Conservation (phyloP, 306 rosid species). For the Cicer pinnatifidum region DNA sequence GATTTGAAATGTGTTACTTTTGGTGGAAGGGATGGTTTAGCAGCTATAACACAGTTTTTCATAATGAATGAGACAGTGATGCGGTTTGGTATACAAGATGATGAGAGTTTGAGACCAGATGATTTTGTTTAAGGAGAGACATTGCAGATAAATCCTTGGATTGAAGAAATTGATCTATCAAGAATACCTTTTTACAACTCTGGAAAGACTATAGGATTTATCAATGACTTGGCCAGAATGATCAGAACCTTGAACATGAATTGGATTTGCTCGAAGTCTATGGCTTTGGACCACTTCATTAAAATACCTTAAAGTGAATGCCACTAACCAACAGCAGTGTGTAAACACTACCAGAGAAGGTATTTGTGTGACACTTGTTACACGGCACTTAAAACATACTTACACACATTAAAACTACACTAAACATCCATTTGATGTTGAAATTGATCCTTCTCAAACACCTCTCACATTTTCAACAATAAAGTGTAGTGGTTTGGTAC, state of each 20-base stretch:
- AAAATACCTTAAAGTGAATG: too few species aligned
- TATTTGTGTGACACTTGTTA: too few species aligned
- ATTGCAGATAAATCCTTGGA: constrained; percentile 88
- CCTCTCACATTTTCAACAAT: too few species aligned
- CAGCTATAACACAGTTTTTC: constrained; percentile 67
- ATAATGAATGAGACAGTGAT: constrained; percentile 69
- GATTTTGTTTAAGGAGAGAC: constrained; percentile 75
- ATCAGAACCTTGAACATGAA: constrained; percentile 71
- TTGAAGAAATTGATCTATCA: constrained; percentile 84
- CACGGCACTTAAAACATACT: too few species aligned
- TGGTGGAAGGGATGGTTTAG: constrained; percentile 88
- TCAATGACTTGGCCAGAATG: constrained; percentile 86
- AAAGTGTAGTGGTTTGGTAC: too few species aligned
- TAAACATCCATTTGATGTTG: too few species aligned
- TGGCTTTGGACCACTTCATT: too few species aligned
- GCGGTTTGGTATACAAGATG: constrained; percentile 74
- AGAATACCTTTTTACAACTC: constrained; percentile 78
- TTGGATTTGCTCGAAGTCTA: constrained; percentile 68
- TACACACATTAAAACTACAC: too few species aligned
- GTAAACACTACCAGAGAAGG: too few species aligned
- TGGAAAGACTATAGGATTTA: constrained; percentile 65
- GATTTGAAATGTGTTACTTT: constrained; percentile 67
- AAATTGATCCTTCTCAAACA: too few species aligned
- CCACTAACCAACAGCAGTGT: too few species aligned
- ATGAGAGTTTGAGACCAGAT: constrained; percentile 71